Evolutionary conservation across 192 early-diverging fungal species (phyloP), one percentile per base, ranked within the genome.

Genomic region (Dissophora globulifera): DNA sequence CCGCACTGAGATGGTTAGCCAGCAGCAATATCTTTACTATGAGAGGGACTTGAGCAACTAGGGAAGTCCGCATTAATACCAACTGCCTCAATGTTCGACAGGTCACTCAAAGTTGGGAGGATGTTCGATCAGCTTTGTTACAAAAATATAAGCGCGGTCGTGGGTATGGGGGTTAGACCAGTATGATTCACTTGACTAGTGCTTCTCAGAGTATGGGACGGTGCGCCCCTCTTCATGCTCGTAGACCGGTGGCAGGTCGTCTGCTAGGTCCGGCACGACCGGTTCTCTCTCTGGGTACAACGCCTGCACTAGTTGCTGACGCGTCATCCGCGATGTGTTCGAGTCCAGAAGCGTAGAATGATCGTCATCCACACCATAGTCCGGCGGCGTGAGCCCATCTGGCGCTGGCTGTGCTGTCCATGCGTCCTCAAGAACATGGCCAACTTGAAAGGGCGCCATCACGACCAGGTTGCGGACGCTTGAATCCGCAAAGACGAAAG

Each of bases 211-310:
- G 20, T 56, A 72, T 13, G 69, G 54, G 17, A 56, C 19, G 4
- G 58, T 62, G 17, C 25, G 8, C 12, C 67, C 64, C 4, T 27
- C 50, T 17, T 67, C 63, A 8, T 67, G 17, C 17, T 67, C 64
- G 46, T 76, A 76, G 3, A 52, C 52, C 2, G 72, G 72, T 13
- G 72, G 72, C 41, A 76, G 15, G 27, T 67, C 63, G 25, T 67
- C 58, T 6, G 30, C 58, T 15, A 62, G 35, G 23, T 62, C 72
- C 3, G 72, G 63, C 4, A 67, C 72, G 17, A 67, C 25, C 15
- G 52, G 72, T 27, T 67, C 72, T 4, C 72, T 56, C 31, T 76
- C 72, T 3, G 72, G 72, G 38, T 76, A 76, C 11, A 48, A 3
- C 5, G 54, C 72, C 15, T 8, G 45, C 12, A 40, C 41, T 2